Evolutionary conservation across 306 rosid genomes (phyloP).

Genomic region (Vachellia pachyceras): DNA sequence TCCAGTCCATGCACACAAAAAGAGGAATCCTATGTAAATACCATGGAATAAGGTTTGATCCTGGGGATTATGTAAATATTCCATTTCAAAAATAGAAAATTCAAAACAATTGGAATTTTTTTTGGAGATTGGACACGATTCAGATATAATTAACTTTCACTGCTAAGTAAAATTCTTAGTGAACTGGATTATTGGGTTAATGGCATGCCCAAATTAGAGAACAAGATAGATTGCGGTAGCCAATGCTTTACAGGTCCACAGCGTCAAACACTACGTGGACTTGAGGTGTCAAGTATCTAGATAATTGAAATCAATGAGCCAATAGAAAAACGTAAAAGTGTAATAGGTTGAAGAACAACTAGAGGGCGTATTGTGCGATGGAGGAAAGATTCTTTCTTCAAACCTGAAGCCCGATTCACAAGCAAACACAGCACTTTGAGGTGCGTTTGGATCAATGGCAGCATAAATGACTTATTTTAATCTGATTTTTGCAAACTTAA

Average conservation of each 20-base stretch:
- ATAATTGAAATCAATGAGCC: not conserved
- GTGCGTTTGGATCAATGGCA: no score
- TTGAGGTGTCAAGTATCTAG: not conserved
- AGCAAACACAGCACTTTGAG: no score
- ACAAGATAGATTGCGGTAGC: not conserved
- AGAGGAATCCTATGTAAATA: no score
- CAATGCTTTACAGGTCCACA: not conserved
- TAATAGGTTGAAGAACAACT: not conserved
- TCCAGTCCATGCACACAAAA: slow-evolving; percentile 34
- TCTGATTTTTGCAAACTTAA: no score
- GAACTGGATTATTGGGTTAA: slow-evolving; percentile 45
- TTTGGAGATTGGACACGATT: no score
- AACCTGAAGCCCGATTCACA: not conserved
- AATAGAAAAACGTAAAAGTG: not conserved
- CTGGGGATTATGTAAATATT: no score
- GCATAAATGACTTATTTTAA: no score
- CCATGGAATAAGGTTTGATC: no score
- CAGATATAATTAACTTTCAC: no score
- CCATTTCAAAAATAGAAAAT: no score
- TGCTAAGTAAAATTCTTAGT: no score
- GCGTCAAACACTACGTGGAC: slow-evolving; percentile 33
- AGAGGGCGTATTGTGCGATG: not conserved
- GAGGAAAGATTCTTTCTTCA: not conserved
- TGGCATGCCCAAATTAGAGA: slow-evolving; percentile 34
- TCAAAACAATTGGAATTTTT: no score